Evolutionary conservation across 805 yeast genomes (phyloP).

Genomic region (Lipomyces lipofer): DNA sequence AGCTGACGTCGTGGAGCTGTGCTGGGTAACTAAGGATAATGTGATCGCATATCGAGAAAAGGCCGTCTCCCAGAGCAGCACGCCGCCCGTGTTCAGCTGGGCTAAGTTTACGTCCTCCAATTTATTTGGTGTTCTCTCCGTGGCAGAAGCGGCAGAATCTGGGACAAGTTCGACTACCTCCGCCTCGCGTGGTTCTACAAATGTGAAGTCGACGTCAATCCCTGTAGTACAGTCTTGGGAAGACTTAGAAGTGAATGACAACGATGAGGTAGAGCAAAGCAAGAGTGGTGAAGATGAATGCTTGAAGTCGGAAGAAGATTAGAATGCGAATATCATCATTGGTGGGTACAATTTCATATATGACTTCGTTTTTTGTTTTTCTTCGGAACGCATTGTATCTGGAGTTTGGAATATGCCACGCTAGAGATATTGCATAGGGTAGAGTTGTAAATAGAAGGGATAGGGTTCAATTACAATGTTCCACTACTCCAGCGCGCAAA

Average conservation of each 20-base stretch:
- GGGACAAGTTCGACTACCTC: neutral
- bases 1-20: slow-evolving; percentile 21
- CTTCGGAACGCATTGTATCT: too few relatives aligned
- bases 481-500: too few relatives aligned
- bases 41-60: slow-evolving; percentile 27
- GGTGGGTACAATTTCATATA: too few relatives aligned
- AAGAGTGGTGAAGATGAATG: neutral
- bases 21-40: slow-evolving; percentile 29
- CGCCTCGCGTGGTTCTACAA: neutral
- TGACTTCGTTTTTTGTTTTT: too few relatives aligned
- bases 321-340: too few relatives aligned
- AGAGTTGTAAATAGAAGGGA: too few relatives aligned
- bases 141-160: slow-evolving; percentile 12
- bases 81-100: neutral
- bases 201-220: neutral
- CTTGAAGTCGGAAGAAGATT: neutral
- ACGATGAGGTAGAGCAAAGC: neutral
- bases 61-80: slow-evolving; percentile 8
- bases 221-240: slow-evolving; percentile 30
- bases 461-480: too few relatives aligned
- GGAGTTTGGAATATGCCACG: too few relatives aligned
- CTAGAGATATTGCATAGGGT: too few relatives aligned
- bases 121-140: too few relatives aligned
- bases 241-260: slow-evolving; percentile 23
- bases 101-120: slow-evolving; percentile 14